These are phyloP conservation scores for Pythium graminicola DNA, from an alignment of 352 stramenopile genomes.

Conservation along the genomic window DNA sequence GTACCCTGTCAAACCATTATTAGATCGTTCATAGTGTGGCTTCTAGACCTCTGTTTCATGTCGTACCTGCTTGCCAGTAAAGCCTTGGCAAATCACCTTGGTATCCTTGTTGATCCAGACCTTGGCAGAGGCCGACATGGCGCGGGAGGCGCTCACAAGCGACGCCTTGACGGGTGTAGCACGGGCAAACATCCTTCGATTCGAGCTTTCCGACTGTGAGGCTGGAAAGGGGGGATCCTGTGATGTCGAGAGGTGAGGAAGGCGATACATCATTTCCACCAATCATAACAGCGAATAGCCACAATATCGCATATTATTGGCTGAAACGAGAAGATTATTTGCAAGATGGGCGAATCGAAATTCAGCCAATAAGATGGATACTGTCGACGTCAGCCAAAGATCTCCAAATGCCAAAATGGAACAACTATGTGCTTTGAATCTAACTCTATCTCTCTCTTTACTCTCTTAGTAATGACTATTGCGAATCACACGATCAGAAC, in stretches of 20 bases:
- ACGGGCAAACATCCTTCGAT: constrained; percentile 49
- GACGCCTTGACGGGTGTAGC: constrained; percentile 41
- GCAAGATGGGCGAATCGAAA: not conserved
- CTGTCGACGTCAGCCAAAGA: constrained; percentile 17
- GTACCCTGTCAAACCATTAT: constrained; percentile 80
- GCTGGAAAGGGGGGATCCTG: not conserved
- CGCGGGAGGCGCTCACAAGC: constrained; percentile 34
- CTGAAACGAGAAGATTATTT: not conserved
- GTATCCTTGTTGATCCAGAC: constrained; percentile 99
- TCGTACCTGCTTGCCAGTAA: constrained; percentile 98
- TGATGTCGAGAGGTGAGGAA: constrained; percentile 15
- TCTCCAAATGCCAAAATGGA: constrained; percentile 6
- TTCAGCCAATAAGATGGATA: constrained; percentile 13
- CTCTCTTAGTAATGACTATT: constrained; percentile 76
- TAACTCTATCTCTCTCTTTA: not conserved
- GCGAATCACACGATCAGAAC: constrained; percentile 79
- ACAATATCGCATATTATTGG: constrained; percentile 22
- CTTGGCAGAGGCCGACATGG: constrained; percentile 94
- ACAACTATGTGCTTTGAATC: constrained; percentile 2
- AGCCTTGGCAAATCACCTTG: constrained; percentile 98
- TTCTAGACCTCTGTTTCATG: not conserved
- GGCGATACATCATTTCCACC: constrained; percentile 14
- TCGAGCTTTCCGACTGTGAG: constrained; percentile 2
- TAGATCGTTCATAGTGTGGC: not conserved
- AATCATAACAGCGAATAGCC: constrained; percentile 4